Base-by-base conservation (phyloP, 163 green algal genomes). In the Coccomyxa subellipsoidea region DNA sequence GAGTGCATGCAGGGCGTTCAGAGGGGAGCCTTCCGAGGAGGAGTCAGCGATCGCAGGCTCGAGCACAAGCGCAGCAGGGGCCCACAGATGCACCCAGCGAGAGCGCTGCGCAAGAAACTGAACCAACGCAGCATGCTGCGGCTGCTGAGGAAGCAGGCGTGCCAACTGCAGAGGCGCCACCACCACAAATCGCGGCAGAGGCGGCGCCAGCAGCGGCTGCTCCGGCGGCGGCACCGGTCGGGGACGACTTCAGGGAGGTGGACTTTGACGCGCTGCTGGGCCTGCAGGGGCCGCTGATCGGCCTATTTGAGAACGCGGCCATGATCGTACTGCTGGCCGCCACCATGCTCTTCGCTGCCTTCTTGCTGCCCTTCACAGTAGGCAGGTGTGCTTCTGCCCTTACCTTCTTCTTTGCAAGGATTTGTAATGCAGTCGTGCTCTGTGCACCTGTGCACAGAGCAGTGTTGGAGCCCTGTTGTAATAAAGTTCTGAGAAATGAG, bases 291-390 rank as follows among this genome's bases (percentile, higher is more conserved):
- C 80, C 80, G 18, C n/a, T 84, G 10, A 47, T 47, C 4, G 39
- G 47, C 69, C 71, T 84, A 39, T 84, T 84, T 80, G 70, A 80
- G 40, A 84, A 80, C 32, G 80, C 80, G 32, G 80, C 69, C 27
- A 84, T 72, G 32, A 53, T 84, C 7, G 39, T 84, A 31, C 69
- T 84, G 39, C 54, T 40, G 38, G 77, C 34, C 32, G 39, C 39
- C 47, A 35, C 40, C 39, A 75, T 84, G 34, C 54, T 84, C 69
- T 72, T 78, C 15, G 35, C 35, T 7, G 36, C 71, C 4, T 35
- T 84, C 39, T 80, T 70, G 80, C 38, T 79, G 31, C 80, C 80
- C 32, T 84, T 80, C 80, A 84, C 35, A 6, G 35, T 38, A 5
- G 80, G 80, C 69, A 79, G 37, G 66, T 53, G 39, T 29, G 37